A percentile compares a stretch with the other conserved stretches of the same genome.
phyloP scores from a whole-genome alignment of 208 protist species.

The Wallacemonas sp. region DNA sequence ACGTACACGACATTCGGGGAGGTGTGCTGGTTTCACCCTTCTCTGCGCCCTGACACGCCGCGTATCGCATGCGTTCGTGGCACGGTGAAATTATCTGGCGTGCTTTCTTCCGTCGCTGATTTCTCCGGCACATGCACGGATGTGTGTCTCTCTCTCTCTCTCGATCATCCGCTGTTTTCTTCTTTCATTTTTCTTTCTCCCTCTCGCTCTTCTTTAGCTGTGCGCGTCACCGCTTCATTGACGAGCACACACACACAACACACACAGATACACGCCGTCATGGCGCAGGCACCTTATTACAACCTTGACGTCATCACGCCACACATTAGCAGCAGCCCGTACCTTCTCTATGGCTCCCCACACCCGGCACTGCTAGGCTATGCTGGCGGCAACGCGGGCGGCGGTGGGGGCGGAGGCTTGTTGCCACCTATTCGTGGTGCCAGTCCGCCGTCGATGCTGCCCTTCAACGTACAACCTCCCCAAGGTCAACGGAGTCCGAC shows the following conservation, averaged over 20 bases:
- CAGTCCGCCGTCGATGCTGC: background rate
- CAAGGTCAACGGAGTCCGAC: background rate
- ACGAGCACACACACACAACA: background rate
- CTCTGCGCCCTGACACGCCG: too few relatives aligned
- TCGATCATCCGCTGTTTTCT: background rate
- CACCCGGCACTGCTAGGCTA: conserved; percentile 3
- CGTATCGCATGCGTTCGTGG: too few relatives aligned
- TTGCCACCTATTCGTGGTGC: background rate
- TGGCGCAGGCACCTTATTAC: conserved; percentile 5
- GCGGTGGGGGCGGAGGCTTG: background rate
- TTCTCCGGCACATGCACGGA: too few relatives aligned
- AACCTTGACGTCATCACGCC: conserved; percentile 6
- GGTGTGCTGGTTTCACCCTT: too few relatives aligned
- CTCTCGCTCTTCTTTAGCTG: too few relatives aligned
- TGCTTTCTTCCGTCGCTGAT: too few relatives aligned
- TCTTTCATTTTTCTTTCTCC: background rate
- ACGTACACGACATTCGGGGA: too few relatives aligned
- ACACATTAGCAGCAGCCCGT: conserved; percentile 2
- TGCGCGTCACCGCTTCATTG: background rate
- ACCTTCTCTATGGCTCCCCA: conserved; percentile 8
- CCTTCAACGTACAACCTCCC: background rate
- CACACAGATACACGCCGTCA: background rate
- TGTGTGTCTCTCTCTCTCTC: too few relatives aligned
- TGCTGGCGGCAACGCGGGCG: background rate
- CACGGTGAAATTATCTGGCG: too few relatives aligned